Evolutionary conservation across 129 eudicot genomes (phyloP), one percentile per base, ranked within the genome.

Genomic region (Flaveria ramosissima): DNA sequence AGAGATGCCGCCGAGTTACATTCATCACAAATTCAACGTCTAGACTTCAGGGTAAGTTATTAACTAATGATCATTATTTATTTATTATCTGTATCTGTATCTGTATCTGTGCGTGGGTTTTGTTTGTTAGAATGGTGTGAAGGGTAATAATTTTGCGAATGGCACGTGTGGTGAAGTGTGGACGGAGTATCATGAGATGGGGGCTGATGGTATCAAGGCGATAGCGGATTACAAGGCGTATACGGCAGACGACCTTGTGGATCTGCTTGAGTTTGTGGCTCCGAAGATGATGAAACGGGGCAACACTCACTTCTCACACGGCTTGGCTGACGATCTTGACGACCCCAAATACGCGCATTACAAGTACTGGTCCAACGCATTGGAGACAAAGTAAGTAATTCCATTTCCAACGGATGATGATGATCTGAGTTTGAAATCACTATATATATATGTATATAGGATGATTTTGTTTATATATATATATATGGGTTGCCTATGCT

Each of bases 151-250:
- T 75, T 56, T 78, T 56, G 97, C 88, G 7, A 91, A 95, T 74
- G 77, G 70, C 27, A 84, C 92, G 9, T 92, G 96, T 66, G 74
- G 84, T 13, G 97, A 94, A 80, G 97, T 94, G 82, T 94, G 99
- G 99, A 91, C 97, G 0, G 99, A 95, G 86, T 95, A 95, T 75
- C 94, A 91, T 62, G 97, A 95, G 13, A 95, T 95, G 94, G 97
- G 96, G 26, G 43, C 86, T 79, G 71, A 84, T 64, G 99, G 97
- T 59, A 80, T 89, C 74, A 86, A 86, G 63, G 97, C 99, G 51
- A 88, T 89, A 70, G 86, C 89, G 9, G 99, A 89, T 15, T 95
- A 89, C 77, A 88, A 89, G 84, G 84, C 65, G 24, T 95, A 89
- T 82, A 95, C 99, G 51, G 93, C 92, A 3, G 81, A 85, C 7